Evolutionary conservation across 306 rosid genomes (phyloP), one percentile per base, ranked within the genome.

Genomic region (Carpinus viminea): DNA sequence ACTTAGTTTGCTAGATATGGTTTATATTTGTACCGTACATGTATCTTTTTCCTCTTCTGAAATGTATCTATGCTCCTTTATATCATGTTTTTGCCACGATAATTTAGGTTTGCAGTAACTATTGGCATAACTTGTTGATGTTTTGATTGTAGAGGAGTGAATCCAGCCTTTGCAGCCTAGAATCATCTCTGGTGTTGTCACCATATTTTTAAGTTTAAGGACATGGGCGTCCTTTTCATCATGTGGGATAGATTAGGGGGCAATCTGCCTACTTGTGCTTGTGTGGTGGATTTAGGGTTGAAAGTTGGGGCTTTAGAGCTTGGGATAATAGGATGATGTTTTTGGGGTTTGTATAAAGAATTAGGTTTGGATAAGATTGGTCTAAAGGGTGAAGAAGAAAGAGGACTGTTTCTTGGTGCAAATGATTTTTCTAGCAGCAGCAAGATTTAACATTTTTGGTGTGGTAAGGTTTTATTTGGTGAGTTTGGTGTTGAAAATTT

Each of bases 1-100:
- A 18, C 53, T 13, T 60, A 26, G 77, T 74, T 70, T 55, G 60
- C 52, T 57, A 57, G 34, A n/a, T 61, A 53, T 17, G 36, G 57
- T 55, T 43, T 64, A 51, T 12, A 31, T 76, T 12, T 56, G 69
- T 43, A 57, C 28, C 20, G 52, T 11, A 56, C 64, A 57, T 57
- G 31, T 20, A 20, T n/a, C 64, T 9, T 57, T 57, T 57, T 21
- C 7, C 28, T 28, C 65, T 59, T 59, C 31, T 59, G 65, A 59
- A 59, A 21, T 59, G 6, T 57, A 26, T 59, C 65, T 59, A 59
- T 21, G 65, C 52, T 48, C 52, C 15, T 59, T 24, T 24, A 59
- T 59, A 26, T 59, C 65, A 21, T 59, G 65, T 9, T 24, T 59
- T 12, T 24, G 8, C 36, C 65, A 24, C 12, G 24, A 41, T 41